Conservation (phyloP, 1,284 basidiomycete genomes). For the Sanghuangporus sanghuang region DNA sequence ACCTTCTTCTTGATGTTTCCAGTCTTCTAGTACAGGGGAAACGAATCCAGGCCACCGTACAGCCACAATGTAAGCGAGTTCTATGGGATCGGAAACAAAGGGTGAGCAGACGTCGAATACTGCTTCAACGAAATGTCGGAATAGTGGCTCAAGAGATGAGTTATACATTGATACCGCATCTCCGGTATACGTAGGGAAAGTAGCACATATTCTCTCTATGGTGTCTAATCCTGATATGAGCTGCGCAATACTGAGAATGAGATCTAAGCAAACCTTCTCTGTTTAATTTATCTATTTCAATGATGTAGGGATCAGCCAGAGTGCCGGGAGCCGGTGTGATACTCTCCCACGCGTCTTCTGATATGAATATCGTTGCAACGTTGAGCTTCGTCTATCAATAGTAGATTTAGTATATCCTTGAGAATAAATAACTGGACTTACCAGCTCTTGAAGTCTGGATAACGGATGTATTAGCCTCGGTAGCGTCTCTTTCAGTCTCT, state of each 20-base stretch:
- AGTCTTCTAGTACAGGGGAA: conserved; percentile 56
- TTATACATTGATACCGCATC: conserved; percentile 38
- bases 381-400: conserved; percentile 35
- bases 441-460: conserved; percentile 69
- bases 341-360: conserved; percentile 69
- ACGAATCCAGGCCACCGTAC: conserved; percentile 80
- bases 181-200: conserved; percentile 29
- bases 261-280: conserved; percentile 49
- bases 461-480: conserved; percentile 67
- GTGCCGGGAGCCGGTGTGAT: conserved; percentile 66
- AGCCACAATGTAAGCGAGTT: conserved; percentile 71
- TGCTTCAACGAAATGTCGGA: conserved; percentile 59
- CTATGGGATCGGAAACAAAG: conserved; percentile 62
- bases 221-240: conserved; percentile 19
- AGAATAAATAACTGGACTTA: conserved; percentile 34
- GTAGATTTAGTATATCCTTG: not conserved
- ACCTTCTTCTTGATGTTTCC: conserved; percentile 27
- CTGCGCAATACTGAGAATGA: not conserved
- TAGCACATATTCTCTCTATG: conserved; percentile 34
- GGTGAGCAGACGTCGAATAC: conserved; percentile 61
- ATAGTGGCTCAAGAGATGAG: conserved; percentile 52
- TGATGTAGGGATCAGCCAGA: conserved; percentile 69
- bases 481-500: conserved; percentile 57
- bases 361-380: conserved; percentile 60
- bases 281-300: conserved; percentile 54